phyloP scores from a whole-genome alignment of 2,329 filamentous ascomycete genomes.

The Hortaea werneckii region DNA sequence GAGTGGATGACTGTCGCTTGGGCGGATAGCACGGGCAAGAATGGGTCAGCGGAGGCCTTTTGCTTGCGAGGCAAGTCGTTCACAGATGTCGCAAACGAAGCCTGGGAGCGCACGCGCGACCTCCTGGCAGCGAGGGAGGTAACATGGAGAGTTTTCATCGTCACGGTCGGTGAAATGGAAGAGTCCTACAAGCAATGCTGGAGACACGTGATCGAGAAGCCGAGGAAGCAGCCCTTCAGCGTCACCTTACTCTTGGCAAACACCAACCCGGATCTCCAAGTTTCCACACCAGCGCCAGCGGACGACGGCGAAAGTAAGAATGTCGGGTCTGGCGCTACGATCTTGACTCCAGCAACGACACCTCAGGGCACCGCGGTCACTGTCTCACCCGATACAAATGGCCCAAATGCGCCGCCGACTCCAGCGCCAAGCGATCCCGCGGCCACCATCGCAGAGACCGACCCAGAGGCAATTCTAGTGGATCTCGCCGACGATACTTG shows the following conservation, averaged over 20 bases:
- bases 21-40: slow-evolving; percentile 66
- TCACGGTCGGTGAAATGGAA: slow-evolving; percentile 23
- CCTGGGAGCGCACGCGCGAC: slow-evolving; percentile 66
- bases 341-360: slow-evolving; percentile 56
- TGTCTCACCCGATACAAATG: slow-evolving; percentile 20
- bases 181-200: slow-evolving; percentile 13
- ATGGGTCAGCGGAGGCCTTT: slow-evolving; percentile 64
- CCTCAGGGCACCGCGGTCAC: slow-evolving; percentile 32
- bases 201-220: slow-evolving; percentile 15
- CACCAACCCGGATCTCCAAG: slow-evolving; percentile 10
- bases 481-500: slow-evolving; percentile 67
- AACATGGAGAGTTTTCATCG: slow-evolving; percentile 67
- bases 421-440: slow-evolving; percentile 39
- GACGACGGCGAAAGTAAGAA: neutral
- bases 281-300: slow-evolving; percentile 8
- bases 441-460: slow-evolving; percentile 35
- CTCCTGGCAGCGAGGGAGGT: slow-evolving; percentile 60
- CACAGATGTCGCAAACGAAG: slow-evolving; percentile 58
- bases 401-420: slow-evolving; percentile 28
- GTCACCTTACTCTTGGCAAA: slow-evolving; percentile 18
- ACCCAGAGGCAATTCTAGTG: slow-evolving; percentile 58
- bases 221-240: slow-evolving; percentile 24
- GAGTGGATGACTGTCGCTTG: slow-evolving; percentile 72
- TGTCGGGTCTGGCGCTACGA: slow-evolving; percentile 1
- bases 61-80: slow-evolving; percentile 55